Evolutionary conservation across 106 monocot genomes (phyloP), one percentile per base, ranked within the genome.

Genomic region (Acorus gramineus): DNA sequence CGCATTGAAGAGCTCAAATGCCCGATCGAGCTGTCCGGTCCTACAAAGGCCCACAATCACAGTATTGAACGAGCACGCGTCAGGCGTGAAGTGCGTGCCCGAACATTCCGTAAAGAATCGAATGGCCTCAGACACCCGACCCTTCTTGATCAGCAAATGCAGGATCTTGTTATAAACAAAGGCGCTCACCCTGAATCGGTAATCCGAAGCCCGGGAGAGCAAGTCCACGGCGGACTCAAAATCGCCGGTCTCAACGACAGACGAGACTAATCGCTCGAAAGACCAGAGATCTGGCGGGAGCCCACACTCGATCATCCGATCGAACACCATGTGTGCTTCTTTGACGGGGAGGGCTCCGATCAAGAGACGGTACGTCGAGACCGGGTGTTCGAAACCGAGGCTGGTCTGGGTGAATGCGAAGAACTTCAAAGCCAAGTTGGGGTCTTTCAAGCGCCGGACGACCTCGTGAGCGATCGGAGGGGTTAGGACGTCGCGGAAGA

Each of bases 61-160:
- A 12, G 75, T 73, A 44, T 92, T 92, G 60, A 87, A 92, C 14
- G 74, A 84, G 68, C 79, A 87, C 6, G 73, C 70, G 63, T 92
- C 92, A 0, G 81, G 78, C 14, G 48, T 44, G 46, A 87, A 80
- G 50, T 8, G 53, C 2, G 59, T 66, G 43, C 42, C 44, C 42
- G 79, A 66, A 0, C 71, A 77, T 62, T 61, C 43, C 12, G 42
- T 46, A 61, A 87, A 82, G 46, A 84, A 79, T 5, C 11, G 28
- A 44, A 87, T 51, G 0, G 74, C 87, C 57, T 92, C 81, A 0
- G 59, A 28, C 0, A 9, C 55, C 6, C 75, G 71, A 45, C 71
- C 73, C 9, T 53, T 66, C 2, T 11, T 61, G 3, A 79, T 13
- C 50, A 87, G 67, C 44, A 55, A 44, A 43, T 14, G 77, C 59